Evolutionary conservation across 805 yeast genomes (phyloP).

Genomic region (Metschnikowia baotianmanensis): DNA sequence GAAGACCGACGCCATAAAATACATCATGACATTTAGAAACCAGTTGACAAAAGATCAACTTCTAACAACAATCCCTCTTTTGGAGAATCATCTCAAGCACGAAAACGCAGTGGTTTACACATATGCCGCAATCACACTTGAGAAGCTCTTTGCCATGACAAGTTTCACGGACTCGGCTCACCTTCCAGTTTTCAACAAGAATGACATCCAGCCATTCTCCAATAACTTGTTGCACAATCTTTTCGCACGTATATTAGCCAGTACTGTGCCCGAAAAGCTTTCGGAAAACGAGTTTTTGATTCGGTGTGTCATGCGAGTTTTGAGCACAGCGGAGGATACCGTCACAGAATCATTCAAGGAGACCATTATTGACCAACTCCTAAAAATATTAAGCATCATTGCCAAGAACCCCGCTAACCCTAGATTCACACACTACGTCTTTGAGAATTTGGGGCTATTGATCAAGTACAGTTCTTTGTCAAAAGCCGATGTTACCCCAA

Average conservation of each 20-base stretch:
- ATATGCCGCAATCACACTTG: conserved; percentile 90
- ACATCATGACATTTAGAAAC: conserved; percentile 84
- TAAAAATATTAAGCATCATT: conserved; percentile 69
- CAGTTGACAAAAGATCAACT: conserved; percentile 88
- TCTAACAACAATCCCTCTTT: conserved; percentile 71
- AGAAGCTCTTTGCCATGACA: conserved; percentile 78
- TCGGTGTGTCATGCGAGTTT: conserved; percentile 82
- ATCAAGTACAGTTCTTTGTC: conserved; percentile 47
- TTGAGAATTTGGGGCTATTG: conserved; percentile 82
- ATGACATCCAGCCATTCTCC: conserved; percentile 63
- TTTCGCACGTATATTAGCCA: conserved; percentile 57
- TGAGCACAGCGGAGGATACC: conserved; percentile 68
- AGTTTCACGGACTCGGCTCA: conserved; percentile 50
- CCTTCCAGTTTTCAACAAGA: conserved; percentile 62
- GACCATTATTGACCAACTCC: conserved; percentile 59
- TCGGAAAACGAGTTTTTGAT: conserved; percentile 94
- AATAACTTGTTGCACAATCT: conserved; percentile 62
- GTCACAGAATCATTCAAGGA: conserved; percentile 43
- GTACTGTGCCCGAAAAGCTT: conserved; percentile 74
- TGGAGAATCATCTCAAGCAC: conserved; percentile 64
- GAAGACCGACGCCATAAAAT: conserved; percentile 90
- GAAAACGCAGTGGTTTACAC: conserved; percentile 79
- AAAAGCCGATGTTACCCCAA: conserved; percentile 14
- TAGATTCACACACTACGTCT: conserved; percentile 82
- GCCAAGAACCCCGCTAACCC: conserved; percentile 95